Evolutionary conservation across 306 rosid genomes (phyloP).

Genomic region (Quercus agrifolia): DNA sequence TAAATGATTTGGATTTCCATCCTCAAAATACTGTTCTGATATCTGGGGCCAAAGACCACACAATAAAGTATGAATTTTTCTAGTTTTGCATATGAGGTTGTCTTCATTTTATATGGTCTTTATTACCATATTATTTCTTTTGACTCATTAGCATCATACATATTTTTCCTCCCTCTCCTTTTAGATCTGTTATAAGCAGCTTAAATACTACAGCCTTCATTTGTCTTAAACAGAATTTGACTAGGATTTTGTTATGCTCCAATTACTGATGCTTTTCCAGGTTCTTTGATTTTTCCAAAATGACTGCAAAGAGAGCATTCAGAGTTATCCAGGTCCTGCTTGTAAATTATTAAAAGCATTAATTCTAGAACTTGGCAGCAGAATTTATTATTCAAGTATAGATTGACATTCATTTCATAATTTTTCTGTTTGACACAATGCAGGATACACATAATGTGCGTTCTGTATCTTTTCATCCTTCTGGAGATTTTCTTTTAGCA

Average conservation of each 20-base stretch:
- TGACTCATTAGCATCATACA: neutral
- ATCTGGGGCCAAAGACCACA: slow-evolving; percentile 88
- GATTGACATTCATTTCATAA: slow-evolving; percentile 2
- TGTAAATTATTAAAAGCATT: slow-evolving; percentile 19
- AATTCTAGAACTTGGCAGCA: slow-evolving; percentile 14
- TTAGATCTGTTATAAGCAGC: slow-evolving; percentile 19
- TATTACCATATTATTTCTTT: neutral
- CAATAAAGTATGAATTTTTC: slow-evolving; percentile 67
- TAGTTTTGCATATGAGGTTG: slow-evolving; percentile 1
- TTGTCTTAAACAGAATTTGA: neutral
- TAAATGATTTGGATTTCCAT: slow-evolving; percentile 93
- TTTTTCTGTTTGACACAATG: slow-evolving; percentile 12
- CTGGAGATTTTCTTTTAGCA: slow-evolving; percentile 88
- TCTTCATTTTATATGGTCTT: neutral
- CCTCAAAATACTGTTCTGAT: slow-evolving; percentile 77
- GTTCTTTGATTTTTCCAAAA: slow-evolving; percentile 85
- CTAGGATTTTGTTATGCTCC: neutral
- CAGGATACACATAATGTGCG: slow-evolving; percentile 97
- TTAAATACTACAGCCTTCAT: neutral
- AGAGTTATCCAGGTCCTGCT: slow-evolving; percentile 80
- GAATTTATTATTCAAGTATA: slow-evolving; percentile 7
- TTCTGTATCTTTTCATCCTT: slow-evolving; percentile 84
- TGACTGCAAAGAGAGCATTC: slow-evolving; percentile 85
- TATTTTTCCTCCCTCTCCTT: slow-evolving; percentile 2
- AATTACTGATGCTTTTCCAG: slow-evolving; percentile 29